Evolutionary conservation across 1,284 basidiomycete genomes (phyloP).

Genomic region (Somion occarium): DNA sequence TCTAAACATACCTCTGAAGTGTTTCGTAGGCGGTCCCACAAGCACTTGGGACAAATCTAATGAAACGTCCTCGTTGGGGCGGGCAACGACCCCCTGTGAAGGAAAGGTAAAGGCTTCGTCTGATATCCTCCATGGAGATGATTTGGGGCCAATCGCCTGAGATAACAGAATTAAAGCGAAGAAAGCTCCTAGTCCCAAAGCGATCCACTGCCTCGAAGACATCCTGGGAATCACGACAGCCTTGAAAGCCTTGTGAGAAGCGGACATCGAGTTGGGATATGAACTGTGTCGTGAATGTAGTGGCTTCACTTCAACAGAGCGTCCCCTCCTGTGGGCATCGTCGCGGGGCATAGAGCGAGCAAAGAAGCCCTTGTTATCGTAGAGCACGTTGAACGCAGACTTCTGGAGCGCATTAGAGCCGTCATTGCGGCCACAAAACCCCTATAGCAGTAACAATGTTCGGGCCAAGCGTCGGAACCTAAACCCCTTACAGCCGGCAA

Average conservation of each 20-base stretch:
- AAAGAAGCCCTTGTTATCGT: neutral
- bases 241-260: neutral
- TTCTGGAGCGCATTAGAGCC: neutral
- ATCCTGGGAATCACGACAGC: neutral
- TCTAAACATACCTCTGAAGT: slow-evolving; percentile 42
- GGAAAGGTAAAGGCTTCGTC: neutral
- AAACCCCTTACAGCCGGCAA: no score
- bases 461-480: no score
- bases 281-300: neutral
- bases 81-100: neutral
- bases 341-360: neutral
- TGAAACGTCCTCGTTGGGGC: neutral
- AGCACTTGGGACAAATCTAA: neutral
- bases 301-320: neutral
- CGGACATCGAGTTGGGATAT: no score
- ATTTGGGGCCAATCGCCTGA: neutral
- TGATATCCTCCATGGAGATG: neutral
- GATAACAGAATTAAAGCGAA: neutral
- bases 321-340: no score
- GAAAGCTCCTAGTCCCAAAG: neutral
- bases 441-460: no score
- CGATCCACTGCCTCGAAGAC: neutral
- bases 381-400: neutral
- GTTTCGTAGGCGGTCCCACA: slow-evolving; percentile 40
- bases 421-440: neutral